A percentile compares a stretch with the other conserved stretches of the same genome.
These are phyloP conservation scores for Westerdykella ornata DNA, from an alignment of 2,329 filamentous ascomycete species.

Conservation along the genomic window DNA sequence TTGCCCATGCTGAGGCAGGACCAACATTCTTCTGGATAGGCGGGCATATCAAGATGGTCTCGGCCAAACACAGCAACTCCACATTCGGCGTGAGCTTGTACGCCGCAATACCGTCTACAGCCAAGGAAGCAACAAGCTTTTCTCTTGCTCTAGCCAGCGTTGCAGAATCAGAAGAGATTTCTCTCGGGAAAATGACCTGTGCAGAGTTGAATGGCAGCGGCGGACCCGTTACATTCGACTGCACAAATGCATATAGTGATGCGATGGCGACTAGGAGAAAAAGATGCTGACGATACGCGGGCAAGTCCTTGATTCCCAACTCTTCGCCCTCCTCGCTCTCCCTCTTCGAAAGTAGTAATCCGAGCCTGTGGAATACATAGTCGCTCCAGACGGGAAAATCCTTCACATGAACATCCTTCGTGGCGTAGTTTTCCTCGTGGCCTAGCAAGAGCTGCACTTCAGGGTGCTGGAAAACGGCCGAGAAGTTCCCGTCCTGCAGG, in stretches of 20 bases:
- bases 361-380: slow-evolving; percentile 41
- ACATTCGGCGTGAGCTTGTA: slow-evolving; percentile 79
- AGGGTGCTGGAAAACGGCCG: slow-evolving; percentile 33
- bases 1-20: slow-evolving; percentile 51
- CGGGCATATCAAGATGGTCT: slow-evolving; percentile 50
- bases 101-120: slow-evolving; percentile 76
- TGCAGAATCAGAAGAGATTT: slow-evolving; percentile 34
- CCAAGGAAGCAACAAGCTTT: slow-evolving; percentile 61
- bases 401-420: slow-evolving; percentile 23
- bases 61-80: slow-evolving; percentile 74
- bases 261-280: slow-evolving; percentile 57
- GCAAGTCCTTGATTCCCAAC: slow-evolving; percentile 23
- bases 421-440: slow-evolving; percentile 30
- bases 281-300: slow-evolving; percentile 37
- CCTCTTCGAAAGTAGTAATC: slow-evolving; percentile 31
- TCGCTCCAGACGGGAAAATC: slow-evolving; percentile 42
- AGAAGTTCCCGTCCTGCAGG: slow-evolving; percentile 41
- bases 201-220: slow-evolving; percentile 57
- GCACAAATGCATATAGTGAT: slow-evolving; percentile 70
- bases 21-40: slow-evolving; percentile 42
- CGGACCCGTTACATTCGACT: slow-evolving; percentile 82
- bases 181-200: slow-evolving; percentile 46
- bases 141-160: slow-evolving; percentile 39
- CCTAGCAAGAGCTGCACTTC: slow-evolving; percentile 40
- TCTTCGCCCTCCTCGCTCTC: slow-evolving; percentile 12